Evolutionary conservation across 2,329 filamentous ascomycete species (phyloP).

Genomic region (Macrophomina pseudophaseolina): DNA sequence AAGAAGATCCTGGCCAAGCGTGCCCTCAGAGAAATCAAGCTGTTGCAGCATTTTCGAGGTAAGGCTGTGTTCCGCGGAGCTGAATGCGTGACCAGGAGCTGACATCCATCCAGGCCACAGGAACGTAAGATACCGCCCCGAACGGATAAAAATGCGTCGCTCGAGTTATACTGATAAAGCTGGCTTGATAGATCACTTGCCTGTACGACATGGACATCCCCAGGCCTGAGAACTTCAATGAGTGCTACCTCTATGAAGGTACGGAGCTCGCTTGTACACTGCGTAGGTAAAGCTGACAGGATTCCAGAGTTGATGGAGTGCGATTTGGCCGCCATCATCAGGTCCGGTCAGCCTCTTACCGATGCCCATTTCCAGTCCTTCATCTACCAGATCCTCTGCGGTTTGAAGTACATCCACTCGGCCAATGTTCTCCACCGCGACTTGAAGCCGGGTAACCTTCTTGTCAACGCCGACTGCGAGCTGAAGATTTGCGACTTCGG

Average conservation of each 20-base stretch:
- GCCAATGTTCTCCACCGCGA: slow-evolving; percentile 97
- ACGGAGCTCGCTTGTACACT: slow-evolving; percentile 23
- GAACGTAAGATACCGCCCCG: slow-evolving; percentile 45
- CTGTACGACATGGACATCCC: slow-evolving; percentile 99
- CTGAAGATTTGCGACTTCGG: slow-evolving; percentile 99
- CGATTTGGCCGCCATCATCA: slow-evolving; percentile 95
- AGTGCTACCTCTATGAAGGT: slow-evolving; percentile 99
- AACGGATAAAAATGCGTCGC: slow-evolving; percentile 64
- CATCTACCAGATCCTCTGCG: slow-evolving; percentile 99
- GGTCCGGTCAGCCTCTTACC: slow-evolving; percentile 94
- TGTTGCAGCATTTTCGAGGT: slow-evolving; percentile 91
- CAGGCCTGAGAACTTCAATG: slow-evolving; percentile 96
- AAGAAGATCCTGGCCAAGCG: slow-evolving; percentile 99
- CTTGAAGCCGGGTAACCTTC: slow-evolving; percentile 93
- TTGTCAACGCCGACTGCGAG: slow-evolving; percentile 99
- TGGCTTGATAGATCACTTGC: slow-evolving; percentile 79
- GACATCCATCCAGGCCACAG: slow-evolving; percentile 48
- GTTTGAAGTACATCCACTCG: slow-evolving; percentile 98
- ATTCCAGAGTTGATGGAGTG: slow-evolving; percentile 96
- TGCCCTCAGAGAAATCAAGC: slow-evolving; percentile 96
- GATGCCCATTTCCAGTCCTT: slow-evolving; percentile 99
- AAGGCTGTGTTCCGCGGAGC: slow-evolving; percentile 27
- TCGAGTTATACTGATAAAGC: slow-evolving; percentile 18
- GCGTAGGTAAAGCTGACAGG: slow-evolving; percentile 8
- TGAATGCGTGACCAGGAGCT: slow-evolving; percentile 28